Evolutionary conservation across 805 yeast species (phyloP), one percentile per base, ranked within the genome.

Genomic region (Hanseniaspora nectarophila): DNA sequence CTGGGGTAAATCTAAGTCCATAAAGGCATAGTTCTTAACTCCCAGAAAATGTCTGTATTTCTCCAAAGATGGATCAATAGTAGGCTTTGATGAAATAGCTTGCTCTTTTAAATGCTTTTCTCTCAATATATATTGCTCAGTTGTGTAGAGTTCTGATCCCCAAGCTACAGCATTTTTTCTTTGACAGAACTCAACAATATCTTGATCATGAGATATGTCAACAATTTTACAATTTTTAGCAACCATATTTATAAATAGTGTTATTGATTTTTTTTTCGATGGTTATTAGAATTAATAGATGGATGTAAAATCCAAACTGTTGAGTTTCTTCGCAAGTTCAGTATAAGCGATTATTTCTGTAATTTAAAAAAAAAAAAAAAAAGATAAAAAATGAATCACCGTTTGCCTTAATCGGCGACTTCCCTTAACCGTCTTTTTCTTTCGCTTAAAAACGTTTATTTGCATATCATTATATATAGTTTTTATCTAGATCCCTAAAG

Each of bases 41-140:
- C 75, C 75, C 15, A 65, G 46, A 56, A 59, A 57, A 42, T 61
- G 26, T 45, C 47, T 42, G n/a, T 31, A 44, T 20, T 21, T 4
- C 20, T 39, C 45, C 21, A 47, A 15, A 16, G 23, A 29, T 26
- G 34, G 20, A 10, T 31, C 39, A 9, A 47, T 32, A 4, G n/a
- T 12, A 6, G 45, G 46, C 21, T 15, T 28, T 2, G 51, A 39
- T 4, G 34, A 26, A 32, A 47, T 43, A 3, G 33, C 16, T 33
- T 48, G 43, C 16, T 39, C 24, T 53, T 5, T 18, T 20, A 32
- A 59, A 54, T 51, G 62, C 49, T 15, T 42, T 55, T 71, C 73
- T 54, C 74, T 64, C 13, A 64, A 66, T 24, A 63, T 63, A 51
- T 71, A 71, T 43, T 69, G 63, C 35, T 67, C 70, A 4, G 55